Base-by-base conservation (phyloP, 106 monocot species). In the Dioscorea alata region DNA sequence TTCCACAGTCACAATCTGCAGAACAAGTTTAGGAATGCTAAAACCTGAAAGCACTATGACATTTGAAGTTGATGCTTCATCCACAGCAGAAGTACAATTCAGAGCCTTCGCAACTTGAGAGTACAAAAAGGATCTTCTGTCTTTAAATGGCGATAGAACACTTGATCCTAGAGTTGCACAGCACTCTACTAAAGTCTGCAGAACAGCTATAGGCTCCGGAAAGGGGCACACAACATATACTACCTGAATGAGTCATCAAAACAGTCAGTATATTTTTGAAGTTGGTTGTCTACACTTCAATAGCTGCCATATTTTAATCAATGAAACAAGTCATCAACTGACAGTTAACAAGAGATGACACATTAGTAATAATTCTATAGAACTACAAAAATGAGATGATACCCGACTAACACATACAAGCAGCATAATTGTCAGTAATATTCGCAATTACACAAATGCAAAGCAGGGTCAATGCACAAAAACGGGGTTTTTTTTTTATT, bases 151-250 rank as follows among this genome's bases (percentile, higher is more conserved):
- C 33, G 82, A 64, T 33, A 83, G 67, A 72, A 78, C 76, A 64
- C 24, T 69, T 34, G 86, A 89, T 70, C 92, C 96, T 72, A 97
- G 70, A 60, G 82, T 80, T 71, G 80, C 72, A 70, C 84, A 84
- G 48, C 82, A 82, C 66, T 89, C 82, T 13, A 97, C 61, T 48
- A 97, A 35, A 32, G 92, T 92, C 68, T 89, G 77, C 33, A 89
- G 74, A 69, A 97, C 71, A 28, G 96, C 84, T 34, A 61, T 71
- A 61, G 86, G 84, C 31, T 92, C 96, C 35, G 87, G 89, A 34
- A 92, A 97, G 24, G 96, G 96, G 74, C 96, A 97, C 9, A 97
- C 76, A 61, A 92, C 92, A 75, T 92, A 97, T 2, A 97, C 73
- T 23, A 92, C 92, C 92, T 95, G 71, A 54, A 70, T 13, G 12